Evolutionary conservation across 129 eudicot species (phyloP).

Genomic region (Scalesia atractyloides): DNA sequence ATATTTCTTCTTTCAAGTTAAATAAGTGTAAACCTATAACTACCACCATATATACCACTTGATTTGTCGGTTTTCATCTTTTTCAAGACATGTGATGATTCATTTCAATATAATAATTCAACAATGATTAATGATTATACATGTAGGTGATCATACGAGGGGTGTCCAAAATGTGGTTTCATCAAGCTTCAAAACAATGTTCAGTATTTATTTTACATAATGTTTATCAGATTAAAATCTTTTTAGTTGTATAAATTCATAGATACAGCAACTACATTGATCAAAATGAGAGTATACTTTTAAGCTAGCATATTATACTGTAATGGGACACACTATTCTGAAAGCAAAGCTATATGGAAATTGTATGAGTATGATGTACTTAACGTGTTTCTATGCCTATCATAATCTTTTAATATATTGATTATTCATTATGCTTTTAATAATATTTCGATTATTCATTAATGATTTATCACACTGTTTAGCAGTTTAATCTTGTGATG

Average conservation of each 20-base stretch:
- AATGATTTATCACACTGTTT: not conserved
- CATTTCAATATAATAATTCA: not conserved
- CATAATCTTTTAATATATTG: not conserved
- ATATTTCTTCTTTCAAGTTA: not conserved
- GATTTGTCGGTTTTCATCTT: not conserved
- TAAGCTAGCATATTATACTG: not conserved
- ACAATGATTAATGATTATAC: not conserved
- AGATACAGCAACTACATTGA: slow-evolving; percentile 1
- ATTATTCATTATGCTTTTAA: not conserved
- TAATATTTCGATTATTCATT: not conserved
- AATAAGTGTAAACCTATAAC: not conserved
- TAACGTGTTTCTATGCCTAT: not conserved
- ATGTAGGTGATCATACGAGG: not conserved
- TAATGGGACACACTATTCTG: not conserved
- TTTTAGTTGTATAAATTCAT: slow-evolving; percentile 8
- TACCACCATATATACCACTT: too few relatives aligned
- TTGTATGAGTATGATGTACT: not conserved
- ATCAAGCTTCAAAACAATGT: not conserved
- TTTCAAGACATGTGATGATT: not conserved
- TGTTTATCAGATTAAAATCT: not conserved
- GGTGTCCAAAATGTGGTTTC: not conserved
- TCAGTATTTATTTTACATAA: not conserved
- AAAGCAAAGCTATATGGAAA: not conserved
- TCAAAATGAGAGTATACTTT: slow-evolving; percentile 10
- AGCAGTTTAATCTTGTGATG: slow-evolving; percentile 17